Evolutionary conservation across 202 grass and related monocot genomes (phyloP).

Genomic region (Zoysia matrella): DNA sequence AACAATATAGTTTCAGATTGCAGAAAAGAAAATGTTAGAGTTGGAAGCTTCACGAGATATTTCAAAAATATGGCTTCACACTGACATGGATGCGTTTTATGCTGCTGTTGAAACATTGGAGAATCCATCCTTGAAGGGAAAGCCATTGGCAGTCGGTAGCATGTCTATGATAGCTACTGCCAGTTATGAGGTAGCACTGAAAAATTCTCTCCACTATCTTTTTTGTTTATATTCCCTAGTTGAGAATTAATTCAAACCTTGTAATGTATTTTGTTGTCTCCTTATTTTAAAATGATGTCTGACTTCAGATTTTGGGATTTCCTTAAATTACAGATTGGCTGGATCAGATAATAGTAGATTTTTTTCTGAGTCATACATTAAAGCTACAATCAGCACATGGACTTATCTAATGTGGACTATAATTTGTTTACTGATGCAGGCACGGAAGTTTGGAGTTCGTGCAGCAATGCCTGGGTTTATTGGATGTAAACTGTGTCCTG

Average conservation of each 20-base stretch:
- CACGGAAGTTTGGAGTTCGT: slow-evolving; percentile 87
- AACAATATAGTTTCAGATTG: slow-evolving; percentile 56
- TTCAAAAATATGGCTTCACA: too few species aligned
- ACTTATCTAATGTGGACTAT: slow-evolving; percentile 28
- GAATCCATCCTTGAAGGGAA: too few species aligned
- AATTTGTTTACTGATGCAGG: slow-evolving; percentile 64
- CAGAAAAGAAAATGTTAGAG: slow-evolving; percentile 80
- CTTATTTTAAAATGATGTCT: slow-evolving; percentile 9
- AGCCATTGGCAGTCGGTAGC: too few species aligned
- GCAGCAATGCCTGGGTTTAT: slow-evolving; percentile 99
- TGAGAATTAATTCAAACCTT: not conserved
- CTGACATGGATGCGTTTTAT: too few species aligned
- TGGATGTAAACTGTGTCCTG: slow-evolving; percentile 84
- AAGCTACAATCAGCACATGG: slow-evolving; percentile 4
- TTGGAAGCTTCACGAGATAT: slow-evolving; percentile 61
- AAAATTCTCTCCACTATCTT: not conserved
- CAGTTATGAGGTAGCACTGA: slow-evolving; percentile 82
- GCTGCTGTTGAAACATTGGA: too few species aligned
- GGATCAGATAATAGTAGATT: not conserved
- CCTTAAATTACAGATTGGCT: slow-evolving; percentile 10
- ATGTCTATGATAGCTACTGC: not conserved
- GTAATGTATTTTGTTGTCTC: not conserved
- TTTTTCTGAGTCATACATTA: not conserved
- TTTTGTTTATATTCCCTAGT: slow-evolving; percentile 8
- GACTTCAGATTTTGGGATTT: slow-evolving; percentile 5